Conservation (phyloP, 2,329 filamentous ascomycete species). For the Fusarium sp. region DNA sequence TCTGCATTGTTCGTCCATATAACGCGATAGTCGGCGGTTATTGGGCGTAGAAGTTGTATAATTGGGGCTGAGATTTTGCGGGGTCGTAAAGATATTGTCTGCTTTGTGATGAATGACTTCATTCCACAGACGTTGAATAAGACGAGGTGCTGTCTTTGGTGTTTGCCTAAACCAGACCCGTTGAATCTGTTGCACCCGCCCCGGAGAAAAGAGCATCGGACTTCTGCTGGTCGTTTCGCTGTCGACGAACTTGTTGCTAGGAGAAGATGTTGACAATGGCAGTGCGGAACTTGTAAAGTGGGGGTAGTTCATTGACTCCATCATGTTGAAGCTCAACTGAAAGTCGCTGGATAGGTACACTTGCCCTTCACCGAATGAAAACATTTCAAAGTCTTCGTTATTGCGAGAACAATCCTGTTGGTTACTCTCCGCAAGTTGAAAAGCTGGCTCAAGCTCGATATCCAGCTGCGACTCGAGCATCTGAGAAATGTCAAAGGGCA, state of each 20-base stretch:
- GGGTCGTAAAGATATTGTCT: constrained; percentile 12
- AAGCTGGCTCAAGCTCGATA: not conserved
- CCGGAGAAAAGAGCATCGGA: not conserved
- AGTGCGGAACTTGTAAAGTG: not conserved
- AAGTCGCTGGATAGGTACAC: not conserved
- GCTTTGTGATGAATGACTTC: constrained; percentile 1
- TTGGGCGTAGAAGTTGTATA: not conserved
- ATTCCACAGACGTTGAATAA: not conserved
- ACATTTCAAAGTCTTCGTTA: not conserved
- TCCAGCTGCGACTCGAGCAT: not conserved
- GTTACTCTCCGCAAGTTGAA: not conserved
- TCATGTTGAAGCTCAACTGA: not conserved
- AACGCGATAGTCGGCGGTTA: not conserved
- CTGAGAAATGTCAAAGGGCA: not conserved
- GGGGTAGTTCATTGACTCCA: not conserved
- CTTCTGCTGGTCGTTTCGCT: not conserved
- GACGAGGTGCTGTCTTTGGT: not conserved
- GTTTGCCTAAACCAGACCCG: constrained; percentile 13
- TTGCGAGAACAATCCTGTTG: not conserved
- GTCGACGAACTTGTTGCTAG: not conserved
- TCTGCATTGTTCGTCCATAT: constrained; percentile 5
- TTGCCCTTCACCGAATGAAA: not conserved
- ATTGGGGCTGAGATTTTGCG: not conserved
- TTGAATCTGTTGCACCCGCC: not conserved
- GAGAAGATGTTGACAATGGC: not conserved